Conservation (phyloP, 306 rosid genomes). For the Styphnolobium japonicum region DNA sequence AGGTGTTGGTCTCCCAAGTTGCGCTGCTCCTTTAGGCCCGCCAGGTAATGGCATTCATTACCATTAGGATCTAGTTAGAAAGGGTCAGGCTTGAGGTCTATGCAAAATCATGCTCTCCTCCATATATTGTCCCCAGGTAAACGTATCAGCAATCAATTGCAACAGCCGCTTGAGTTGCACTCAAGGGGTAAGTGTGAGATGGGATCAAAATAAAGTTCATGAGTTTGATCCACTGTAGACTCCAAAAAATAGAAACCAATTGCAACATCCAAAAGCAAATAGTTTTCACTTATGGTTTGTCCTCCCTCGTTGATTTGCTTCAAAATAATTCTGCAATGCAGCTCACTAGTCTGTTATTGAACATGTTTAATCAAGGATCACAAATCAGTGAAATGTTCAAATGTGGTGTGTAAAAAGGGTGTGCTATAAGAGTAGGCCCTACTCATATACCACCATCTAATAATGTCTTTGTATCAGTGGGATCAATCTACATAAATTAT, state of each 20-base stretch:
- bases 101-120: background rate
- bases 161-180: background rate
- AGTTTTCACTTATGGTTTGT: too few species aligned
- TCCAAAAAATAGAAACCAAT: too few species aligned
- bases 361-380: slow-evolving; percentile 8
- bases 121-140: background rate
- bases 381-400: slow-evolving; percentile 38
- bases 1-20: too few species aligned
- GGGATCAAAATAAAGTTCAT: background rate
- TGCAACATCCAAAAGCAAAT: too few species aligned
- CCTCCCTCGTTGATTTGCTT: background rate
- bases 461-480: slow-evolving; percentile 31
- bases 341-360: background rate
- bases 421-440: slow-evolving; percentile 16
- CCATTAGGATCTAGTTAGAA: too few species aligned
- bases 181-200: background rate
- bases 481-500: slow-evolving; percentile 17
- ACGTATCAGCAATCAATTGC: background rate
- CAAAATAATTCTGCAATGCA: background rate
- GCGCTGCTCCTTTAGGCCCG: too few species aligned
- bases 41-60: too few species aligned
- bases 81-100: slow-evolving; percentile 4
- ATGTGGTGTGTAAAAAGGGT: slow-evolving; percentile 1
- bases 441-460: background rate
- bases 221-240: too few species aligned